Evolutionary conservation across 805 yeast species (phyloP), one percentile per base, ranked within the genome.

Genomic region (Candida railenensis): DNA sequence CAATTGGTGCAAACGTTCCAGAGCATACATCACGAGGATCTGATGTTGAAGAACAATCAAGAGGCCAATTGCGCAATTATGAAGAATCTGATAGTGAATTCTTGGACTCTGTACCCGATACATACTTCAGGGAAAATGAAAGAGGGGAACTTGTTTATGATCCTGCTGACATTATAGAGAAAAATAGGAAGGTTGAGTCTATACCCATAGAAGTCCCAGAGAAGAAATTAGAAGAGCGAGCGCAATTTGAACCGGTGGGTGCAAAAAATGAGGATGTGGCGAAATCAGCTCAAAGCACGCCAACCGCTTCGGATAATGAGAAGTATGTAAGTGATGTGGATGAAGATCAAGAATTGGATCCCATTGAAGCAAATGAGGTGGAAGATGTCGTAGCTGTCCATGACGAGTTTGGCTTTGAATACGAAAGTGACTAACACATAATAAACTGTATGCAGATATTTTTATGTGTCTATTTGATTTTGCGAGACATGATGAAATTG

Each of bases 141-240:
- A 34, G 49, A 15, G 65, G 65, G 1, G 57, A 60, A n/a, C 47
- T 61, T 18, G 46, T 61, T 2, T 62, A 55, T 41, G 53, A 50
- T 20, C 62, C 65, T 9, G 40, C 19, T 12, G 12, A 16, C 14
- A 21, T 22, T 15, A 7, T 5, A 9, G 40, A 32, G 42, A 42
- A 34, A 16, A 14, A 28, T 8, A 21, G 9, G 9, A 16, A 34
- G 21, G 34, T 5, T 7, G 44, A 34, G 34, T 14, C 14, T 20
- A 14, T 19, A 12, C 11, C 9, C 16, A 14, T 20, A 34, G 37
- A 42, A 33, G 15, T 25, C 45, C 40, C 40, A 28, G 21, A 43
- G 30, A 22, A 21, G 40, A 34, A 15, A 25, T 18, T 22, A 9
- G 32, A 34, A 12, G 34, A 37, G 45, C 37, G 30, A 11, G 9